Evolutionary conservation across 768 basidiomycete genomes (phyloP).

Genomic region (Cystofilobasidium ferigula): DNA sequence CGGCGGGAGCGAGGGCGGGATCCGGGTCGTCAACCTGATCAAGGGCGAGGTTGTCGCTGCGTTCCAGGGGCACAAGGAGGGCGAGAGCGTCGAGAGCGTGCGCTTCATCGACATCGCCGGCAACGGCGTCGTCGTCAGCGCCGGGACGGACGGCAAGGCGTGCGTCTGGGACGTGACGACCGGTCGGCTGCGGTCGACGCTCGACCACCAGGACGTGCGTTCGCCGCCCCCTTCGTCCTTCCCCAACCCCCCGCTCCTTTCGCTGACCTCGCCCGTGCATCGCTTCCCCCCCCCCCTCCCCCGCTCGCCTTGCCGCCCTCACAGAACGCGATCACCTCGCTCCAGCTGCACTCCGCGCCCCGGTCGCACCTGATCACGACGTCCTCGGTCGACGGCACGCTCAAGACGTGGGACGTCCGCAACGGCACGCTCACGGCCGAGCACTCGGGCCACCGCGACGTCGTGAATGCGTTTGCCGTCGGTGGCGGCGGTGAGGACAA

Average conservation of each 20-base stretch:
- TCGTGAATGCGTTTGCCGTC: slow-evolving; percentile 64
- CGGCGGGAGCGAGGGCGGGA: slow-evolving; percentile 71
- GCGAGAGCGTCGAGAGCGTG: slow-evolving; percentile 77
- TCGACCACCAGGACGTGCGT: slow-evolving; percentile 59
- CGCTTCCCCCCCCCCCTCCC: not conserved
- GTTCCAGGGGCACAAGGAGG: slow-evolving; percentile 71
- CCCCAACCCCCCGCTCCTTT: not conserved
- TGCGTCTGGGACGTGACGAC: slow-evolving; percentile 90
- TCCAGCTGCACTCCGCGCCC: slow-evolving; percentile 63
- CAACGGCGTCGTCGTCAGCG: slow-evolving; percentile 57
- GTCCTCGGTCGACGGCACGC: slow-evolving; percentile 70
- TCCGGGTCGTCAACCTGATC: slow-evolving; percentile 73
- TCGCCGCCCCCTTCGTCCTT: not conserved
- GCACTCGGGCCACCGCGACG: slow-evolving; percentile 70
- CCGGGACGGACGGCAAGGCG: slow-evolving; percentile 84
- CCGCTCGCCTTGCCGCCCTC: not conserved
- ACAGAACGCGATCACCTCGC: slow-evolving; percentile 76
- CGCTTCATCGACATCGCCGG: slow-evolving; percentile 66
- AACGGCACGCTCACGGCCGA: slow-evolving; percentile 65
- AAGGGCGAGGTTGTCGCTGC: slow-evolving; percentile 72
- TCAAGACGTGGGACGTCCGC: slow-evolving; percentile 87
- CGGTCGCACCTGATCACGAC: slow-evolving; percentile 69
- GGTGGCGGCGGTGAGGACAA: slow-evolving; percentile 39
- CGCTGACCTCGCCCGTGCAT: slow-evolving; percentile 5
- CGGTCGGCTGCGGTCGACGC: slow-evolving; percentile 66